Base-by-base conservation (phyloP, 179 eudicot species). In the Silene vulgaris region DNA sequence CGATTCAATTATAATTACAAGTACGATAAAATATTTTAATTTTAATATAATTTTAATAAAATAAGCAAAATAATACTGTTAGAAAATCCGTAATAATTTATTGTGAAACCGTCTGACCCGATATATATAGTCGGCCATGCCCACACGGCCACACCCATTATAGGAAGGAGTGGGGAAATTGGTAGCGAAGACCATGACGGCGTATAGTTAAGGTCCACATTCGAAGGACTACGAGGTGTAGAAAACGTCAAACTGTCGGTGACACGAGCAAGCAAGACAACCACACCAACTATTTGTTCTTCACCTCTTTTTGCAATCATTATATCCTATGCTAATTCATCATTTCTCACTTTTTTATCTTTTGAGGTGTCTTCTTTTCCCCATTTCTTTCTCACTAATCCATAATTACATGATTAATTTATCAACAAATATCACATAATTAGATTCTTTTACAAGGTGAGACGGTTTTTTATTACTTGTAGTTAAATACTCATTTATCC, bases 171-270 rank as follows among this genome's bases (percentile, higher is more conserved):
- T 65, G 48, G 48, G 21, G 20, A 65, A 65, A 65, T 30, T 65
- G 69, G 69, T 65, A 30, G 52, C 52, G 13, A 45, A 9, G 52
- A 45, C 52, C 11, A 45, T 45, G 52, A 7, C 14, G n/a, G 48
- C 45, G 45, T 32, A 5, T 29, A 32, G 2, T 9, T 19, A 67
- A 32, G 71, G 50, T 37, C 52, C 52, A 30, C 26, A 35, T 37
- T 35, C 19, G 0, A 7, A 66, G 23, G n/a, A 35, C 48, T 23
- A 61, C 65, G 8, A 35, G 40, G 17, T 23, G 8, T 21, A 16
- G 0, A 50, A 37, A 43, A 69, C 4, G 73, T 60, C 73, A 50
- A 76, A 43, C 28, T 74, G 81, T 78, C 81, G 81, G 81, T 78
- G 77, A 20, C 77, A 73, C 74, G 73, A 23, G 76, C 40, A 73